A percentile compares a stretch with the other conserved stretches of the same genome.
These are phyloP conservation scores for Pulveroboletus sp. DNA, from an alignment of 768 basidiomycete genomes.

Conservation along the genomic window DNA sequence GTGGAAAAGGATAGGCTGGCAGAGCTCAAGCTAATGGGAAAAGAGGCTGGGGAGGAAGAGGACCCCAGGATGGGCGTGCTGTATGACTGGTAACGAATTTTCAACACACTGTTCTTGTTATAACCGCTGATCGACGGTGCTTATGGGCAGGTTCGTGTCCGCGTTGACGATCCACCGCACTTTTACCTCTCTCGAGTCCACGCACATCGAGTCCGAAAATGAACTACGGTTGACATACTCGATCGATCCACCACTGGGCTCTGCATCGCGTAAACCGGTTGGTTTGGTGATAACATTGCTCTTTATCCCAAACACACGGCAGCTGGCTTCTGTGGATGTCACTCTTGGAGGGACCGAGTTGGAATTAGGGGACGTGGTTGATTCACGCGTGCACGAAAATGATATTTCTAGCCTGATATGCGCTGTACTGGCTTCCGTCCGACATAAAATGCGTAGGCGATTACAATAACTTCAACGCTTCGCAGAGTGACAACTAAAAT, in stretches of 20 bases:
- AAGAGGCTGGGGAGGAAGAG: conserved; percentile 52
- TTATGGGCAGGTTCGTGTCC: conserved; percentile 61
- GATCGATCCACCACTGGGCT: conserved; percentile 33
- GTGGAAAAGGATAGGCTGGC: conserved; percentile 66
- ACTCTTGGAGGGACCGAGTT: conserved; percentile 52
- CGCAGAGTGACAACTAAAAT: too few relatives aligned
- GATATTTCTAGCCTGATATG: conserved; percentile 65
- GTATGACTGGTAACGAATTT: conserved; percentile 61
- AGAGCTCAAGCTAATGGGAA: conserved; percentile 53
- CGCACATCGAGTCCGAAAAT: conserved; percentile 65
- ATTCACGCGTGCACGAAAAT: conserved; percentile 59
- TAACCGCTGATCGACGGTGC: not conserved
- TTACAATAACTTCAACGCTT: too few relatives aligned
- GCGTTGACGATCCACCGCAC: conserved; percentile 64
- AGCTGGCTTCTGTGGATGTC: conserved; percentile 59
- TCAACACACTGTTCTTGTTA: not conserved
- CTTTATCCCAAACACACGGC: conserved; percentile 68
- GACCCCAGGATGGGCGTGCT: conserved; percentile 62
- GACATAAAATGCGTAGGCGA: not conserved
- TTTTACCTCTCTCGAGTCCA: conserved; percentile 57
- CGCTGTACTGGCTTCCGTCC: conserved; percentile 49
- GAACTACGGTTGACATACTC: conserved; percentile 71
- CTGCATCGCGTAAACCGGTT: conserved; percentile 23
- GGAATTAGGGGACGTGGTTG: conserved; percentile 58
- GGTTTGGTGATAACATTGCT: conserved; percentile 55